Conservation (phyloP, 148 eudicot species). For the Silene conica region DNA sequence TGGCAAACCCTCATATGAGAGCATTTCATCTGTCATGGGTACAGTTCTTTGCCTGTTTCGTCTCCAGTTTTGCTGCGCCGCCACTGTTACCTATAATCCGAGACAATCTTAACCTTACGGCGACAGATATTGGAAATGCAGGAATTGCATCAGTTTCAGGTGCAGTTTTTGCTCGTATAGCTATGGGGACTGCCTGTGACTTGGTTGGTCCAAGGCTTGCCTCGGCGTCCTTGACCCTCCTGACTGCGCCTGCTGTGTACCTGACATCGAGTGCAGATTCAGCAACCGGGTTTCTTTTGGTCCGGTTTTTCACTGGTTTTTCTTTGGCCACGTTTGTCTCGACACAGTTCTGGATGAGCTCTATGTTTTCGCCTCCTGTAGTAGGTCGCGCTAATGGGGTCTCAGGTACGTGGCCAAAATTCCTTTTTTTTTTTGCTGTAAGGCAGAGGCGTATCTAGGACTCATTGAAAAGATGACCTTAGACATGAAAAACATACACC, state of each 20-base stretch:
- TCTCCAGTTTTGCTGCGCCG: conserved; percentile 80
- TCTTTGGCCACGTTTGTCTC: conserved; percentile 89
- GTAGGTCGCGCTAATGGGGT: conserved; percentile 76
- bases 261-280: conserved; percentile 35
- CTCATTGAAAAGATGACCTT: too few relatives aligned
- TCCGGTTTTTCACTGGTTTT: conserved; percentile 73
- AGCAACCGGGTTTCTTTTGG: conserved; percentile 42
- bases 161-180: conserved; percentile 61
- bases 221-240: conserved; percentile 55
- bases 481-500: too few relatives aligned
- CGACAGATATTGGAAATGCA: conserved; percentile 78
- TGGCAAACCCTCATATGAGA: conserved; percentile 75
- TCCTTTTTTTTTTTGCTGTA: too few relatives aligned
- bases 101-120: conserved; percentile 57
- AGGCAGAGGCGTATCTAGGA: too few relatives aligned
- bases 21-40: conserved; percentile 86
- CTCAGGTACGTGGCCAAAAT: too few relatives aligned
- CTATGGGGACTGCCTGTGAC: conserved; percentile 88
- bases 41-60: conserved; percentile 68
- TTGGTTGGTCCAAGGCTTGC: conserved; percentile 74
- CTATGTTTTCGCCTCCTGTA: conserved; percentile 62
- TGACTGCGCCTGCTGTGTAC: conserved; percentile 69
- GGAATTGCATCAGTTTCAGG: conserved; percentile 84
- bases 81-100: conserved; percentile 80
- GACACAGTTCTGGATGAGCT: conserved; percentile 95